Evolutionary conservation across 805 yeast species (phyloP).

Genomic region (Saccharomycodes ludwigii): DNA sequence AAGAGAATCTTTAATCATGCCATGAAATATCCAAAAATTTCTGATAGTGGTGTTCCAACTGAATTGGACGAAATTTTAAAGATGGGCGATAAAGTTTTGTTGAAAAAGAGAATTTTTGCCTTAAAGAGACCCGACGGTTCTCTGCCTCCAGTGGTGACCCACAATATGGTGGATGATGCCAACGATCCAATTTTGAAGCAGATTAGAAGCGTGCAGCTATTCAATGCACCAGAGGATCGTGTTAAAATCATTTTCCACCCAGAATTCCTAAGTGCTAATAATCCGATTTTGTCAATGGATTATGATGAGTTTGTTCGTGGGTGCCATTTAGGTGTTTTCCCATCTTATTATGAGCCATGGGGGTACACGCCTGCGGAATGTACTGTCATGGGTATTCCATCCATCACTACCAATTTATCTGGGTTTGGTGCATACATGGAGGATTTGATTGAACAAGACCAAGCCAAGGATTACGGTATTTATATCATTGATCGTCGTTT

Average conservation of each 20-base stretch:
- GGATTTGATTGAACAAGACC: slow-evolving; percentile 74
- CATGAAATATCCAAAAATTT: slow-evolving; percentile 43
- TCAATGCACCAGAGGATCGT: slow-evolving; percentile 79
- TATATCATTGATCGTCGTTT: slow-evolving; percentile 91
- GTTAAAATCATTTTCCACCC: slow-evolving; percentile 97
- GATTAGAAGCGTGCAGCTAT: slow-evolving; percentile 80
- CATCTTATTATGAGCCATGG: slow-evolving; percentile 98
- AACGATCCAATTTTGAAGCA: slow-evolving; percentile 86
- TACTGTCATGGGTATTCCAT: slow-evolving; percentile 98
- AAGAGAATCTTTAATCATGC: slow-evolving; percentile 84
- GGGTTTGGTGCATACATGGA: slow-evolving; percentile 99
- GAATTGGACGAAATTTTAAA: slow-evolving; percentile 72
- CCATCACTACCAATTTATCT: slow-evolving; percentile 87
- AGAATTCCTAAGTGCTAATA: slow-evolving; percentile 86
- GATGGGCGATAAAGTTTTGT: slow-evolving; percentile 75
- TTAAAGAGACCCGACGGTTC: slow-evolving; percentile 61
- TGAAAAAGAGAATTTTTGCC: slow-evolving; percentile 88
- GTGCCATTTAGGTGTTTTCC: slow-evolving; percentile 96
- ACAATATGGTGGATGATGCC: slow-evolving; percentile 88
- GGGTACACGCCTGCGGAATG: slow-evolving; percentile 99
- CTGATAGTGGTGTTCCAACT: slow-evolving; percentile 39
- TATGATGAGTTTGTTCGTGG: slow-evolving; percentile 98
- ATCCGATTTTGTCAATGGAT: slow-evolving; percentile 85
- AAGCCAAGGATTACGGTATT: slow-evolving; percentile 87
- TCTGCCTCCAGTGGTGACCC: slow-evolving; percentile 92